Evolutionary conservation across 805 yeast genomes (phyloP).

Genomic region (Ogataea parapolymorpha): DNA sequence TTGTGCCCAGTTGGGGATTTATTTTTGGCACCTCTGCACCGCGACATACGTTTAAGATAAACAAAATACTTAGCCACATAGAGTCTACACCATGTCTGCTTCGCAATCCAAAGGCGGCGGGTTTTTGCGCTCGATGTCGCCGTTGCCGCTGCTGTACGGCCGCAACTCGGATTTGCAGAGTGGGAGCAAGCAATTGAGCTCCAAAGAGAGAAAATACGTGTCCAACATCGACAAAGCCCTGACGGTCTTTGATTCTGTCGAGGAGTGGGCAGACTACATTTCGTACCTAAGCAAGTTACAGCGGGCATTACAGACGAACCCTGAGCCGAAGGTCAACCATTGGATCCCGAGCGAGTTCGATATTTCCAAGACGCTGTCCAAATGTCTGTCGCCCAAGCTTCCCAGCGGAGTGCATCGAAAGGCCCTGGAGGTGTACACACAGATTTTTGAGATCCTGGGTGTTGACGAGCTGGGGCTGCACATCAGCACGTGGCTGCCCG

Average conservation of each 20-base stretch:
- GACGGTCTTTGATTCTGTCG: conserved; percentile 70
- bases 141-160: conserved; percentile 26
- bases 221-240: conserved; percentile 72
- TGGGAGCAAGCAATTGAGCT: conserved; percentile 35
- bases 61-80: neutral
- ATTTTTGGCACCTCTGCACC: conserved; percentile 8
- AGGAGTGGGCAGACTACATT: conserved; percentile 98
- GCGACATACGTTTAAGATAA: neutral
- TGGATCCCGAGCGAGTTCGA: conserved; percentile 67
- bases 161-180: conserved; percentile 14
- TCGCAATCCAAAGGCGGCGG: conserved; percentile 19
- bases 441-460: conserved; percentile 64
- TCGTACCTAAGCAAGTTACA: conserved; percentile 78
- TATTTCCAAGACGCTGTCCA: conserved; percentile 69
- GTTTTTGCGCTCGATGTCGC: conserved; percentile 28
- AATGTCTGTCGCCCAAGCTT: conserved; percentile 72
- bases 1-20: neutral
- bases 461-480: conserved; percentile 49
- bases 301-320: conserved; percentile 59
- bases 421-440: conserved; percentile 71
- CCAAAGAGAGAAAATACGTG: conserved; percentile 67
- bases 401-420: conserved; percentile 97
- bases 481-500: conserved; percentile 84
- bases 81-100: conserved; percentile 9
- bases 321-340: conserved; percentile 38